These are phyloP conservation scores for Pogostemon cablin DNA, from an alignment of 257 asterid species.

Conservation along the genomic window DNA sequence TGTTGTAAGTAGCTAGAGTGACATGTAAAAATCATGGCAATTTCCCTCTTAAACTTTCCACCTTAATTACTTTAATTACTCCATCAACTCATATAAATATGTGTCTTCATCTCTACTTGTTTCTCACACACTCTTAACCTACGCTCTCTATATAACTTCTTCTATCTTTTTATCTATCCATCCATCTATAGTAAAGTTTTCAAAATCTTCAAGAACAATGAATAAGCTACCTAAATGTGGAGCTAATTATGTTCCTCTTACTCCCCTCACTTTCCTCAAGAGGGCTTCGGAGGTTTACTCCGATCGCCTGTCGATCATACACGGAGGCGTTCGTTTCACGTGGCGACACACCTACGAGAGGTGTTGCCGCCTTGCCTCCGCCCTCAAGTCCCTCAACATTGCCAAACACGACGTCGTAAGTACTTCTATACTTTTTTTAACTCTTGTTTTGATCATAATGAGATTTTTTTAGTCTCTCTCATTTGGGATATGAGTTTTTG, in stretches of 20 bases:
- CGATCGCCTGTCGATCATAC: slow-evolving; percentile 57
- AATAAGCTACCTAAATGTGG: slow-evolving; percentile 62
- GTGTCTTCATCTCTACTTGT: background rate
- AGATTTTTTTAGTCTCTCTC: no score
- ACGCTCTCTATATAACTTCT: background rate
- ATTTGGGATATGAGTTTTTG: no score
- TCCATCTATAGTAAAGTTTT: no score
- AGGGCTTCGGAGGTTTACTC: slow-evolving; percentile 70
- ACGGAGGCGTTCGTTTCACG: slow-evolving; percentile 54
- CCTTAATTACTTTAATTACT: background rate
- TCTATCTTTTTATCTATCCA: background rate
- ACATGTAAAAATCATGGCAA: slow-evolving; percentile 36
- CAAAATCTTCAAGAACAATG: slow-evolving; percentile 33
- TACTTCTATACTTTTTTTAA: background rate
- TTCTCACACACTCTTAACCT: background rate
- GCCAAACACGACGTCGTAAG: slow-evolving; percentile 69
- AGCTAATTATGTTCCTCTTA: slow-evolving; percentile 71
- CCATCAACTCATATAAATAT: background rate
- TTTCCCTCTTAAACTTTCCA: slow-evolving; percentile 29
- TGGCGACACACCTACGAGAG: slow-evolving; percentile 73
- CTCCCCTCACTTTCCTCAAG: slow-evolving; percentile 70
- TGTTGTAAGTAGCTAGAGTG: background rate
- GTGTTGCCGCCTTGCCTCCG: slow-evolving; percentile 77
- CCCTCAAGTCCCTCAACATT: slow-evolving; percentile 57
- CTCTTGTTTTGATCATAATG: no score